A percentile compares a stretch with the other conserved stretches of the same genome.
These are phyloP conservation scores for Fusarium sp. DNA, from an alignment of 2,329 filamentous ascomycete species.

Conservation along the genomic window DNA sequence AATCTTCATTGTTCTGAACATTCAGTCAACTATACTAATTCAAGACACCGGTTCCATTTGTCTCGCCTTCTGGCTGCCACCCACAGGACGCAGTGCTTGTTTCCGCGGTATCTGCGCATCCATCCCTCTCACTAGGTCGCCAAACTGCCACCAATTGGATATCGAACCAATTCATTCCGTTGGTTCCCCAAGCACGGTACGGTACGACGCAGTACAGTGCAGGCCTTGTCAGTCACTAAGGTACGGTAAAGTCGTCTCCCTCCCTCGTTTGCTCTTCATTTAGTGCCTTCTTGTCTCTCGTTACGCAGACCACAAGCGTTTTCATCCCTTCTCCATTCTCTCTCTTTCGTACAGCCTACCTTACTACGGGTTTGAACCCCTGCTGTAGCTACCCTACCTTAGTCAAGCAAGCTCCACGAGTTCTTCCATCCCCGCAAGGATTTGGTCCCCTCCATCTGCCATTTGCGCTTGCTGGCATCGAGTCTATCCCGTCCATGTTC, in stretches of 20 bases:
- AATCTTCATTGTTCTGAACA: not conserved
- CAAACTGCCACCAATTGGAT: conserved; percentile 30
- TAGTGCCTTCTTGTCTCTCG: conserved; percentile 24
- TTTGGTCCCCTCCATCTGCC: conserved; percentile 32
- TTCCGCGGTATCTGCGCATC: conserved; percentile 24
- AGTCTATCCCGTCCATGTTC: conserved; percentile 42
- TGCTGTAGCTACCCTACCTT: conserved; percentile 9
- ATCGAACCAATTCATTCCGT: conserved; percentile 23
- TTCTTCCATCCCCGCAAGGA: conserved; percentile 40
- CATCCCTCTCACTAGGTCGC: conserved; percentile 22
- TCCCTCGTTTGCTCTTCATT: conserved; percentile 23
- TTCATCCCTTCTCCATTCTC: conserved; percentile 13
- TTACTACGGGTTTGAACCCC: conserved; percentile 14
- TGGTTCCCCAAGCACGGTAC: conserved; percentile 25
- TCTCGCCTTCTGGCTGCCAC: conserved; percentile 4
- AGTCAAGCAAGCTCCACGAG: conserved; percentile 31
- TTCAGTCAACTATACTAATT: conserved; percentile 5
- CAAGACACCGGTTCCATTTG: conserved; percentile 11
- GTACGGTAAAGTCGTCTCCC: conserved; percentile 31
- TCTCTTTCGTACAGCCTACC: not conserved
- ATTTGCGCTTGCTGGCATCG: conserved; percentile 26
- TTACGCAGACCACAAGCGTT: conserved; percentile 22
- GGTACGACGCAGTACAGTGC: conserved; percentile 22
- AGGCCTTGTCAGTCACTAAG: conserved; percentile 33
- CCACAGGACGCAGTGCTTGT: conserved; percentile 21